These are phyloP conservation scores for Ceratocystis huliohia DNA, from an alignment of 2,329 filamentous ascomycete species.

Conservation along the genomic window DNA sequence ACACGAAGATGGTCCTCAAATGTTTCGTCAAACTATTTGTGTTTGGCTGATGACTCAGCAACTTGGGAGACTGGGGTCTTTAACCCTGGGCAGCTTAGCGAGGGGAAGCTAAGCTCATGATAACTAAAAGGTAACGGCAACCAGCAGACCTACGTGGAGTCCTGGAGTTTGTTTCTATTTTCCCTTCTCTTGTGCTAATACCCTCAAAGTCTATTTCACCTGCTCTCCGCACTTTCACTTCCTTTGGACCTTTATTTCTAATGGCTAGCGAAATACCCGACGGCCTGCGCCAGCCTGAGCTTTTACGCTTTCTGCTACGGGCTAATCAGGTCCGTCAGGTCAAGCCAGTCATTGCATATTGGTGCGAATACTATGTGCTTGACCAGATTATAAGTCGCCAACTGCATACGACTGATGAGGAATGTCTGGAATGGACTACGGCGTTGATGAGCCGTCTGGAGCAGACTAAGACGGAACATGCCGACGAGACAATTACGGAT, in stretches of 20 bases:
- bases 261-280: constrained; percentile 42
- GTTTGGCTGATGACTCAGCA: background rate
- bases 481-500: constrained; percentile 67
- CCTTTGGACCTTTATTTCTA: background rate
- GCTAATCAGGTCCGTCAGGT: constrained; percentile 71
- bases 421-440: constrained; percentile 69
- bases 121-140: background rate
- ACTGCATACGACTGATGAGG: constrained; percentile 66
- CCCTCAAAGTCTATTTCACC: background rate
- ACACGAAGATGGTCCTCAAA: background rate
- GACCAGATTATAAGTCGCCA: constrained; percentile 76
- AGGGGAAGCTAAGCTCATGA: background rate
- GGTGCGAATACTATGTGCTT: constrained; percentile 89
- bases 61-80: background rate
- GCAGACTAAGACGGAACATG: constrained; percentile 58
- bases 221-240: background rate
- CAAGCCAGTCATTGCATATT: constrained; percentile 85
- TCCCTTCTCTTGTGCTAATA: background rate
- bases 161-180: background rate
- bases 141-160: background rate
- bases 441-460: constrained; percentile 86
- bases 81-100: background rate
- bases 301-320: constrained; percentile 70
- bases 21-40: background rate
- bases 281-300: constrained; percentile 65